Percentiles rank a stretch among this genome's conserved stretches.
phyloP scores from a whole-genome alignment of 2,329 filamentous ascomycete genomes.

The Fusarium palustre region DNA sequence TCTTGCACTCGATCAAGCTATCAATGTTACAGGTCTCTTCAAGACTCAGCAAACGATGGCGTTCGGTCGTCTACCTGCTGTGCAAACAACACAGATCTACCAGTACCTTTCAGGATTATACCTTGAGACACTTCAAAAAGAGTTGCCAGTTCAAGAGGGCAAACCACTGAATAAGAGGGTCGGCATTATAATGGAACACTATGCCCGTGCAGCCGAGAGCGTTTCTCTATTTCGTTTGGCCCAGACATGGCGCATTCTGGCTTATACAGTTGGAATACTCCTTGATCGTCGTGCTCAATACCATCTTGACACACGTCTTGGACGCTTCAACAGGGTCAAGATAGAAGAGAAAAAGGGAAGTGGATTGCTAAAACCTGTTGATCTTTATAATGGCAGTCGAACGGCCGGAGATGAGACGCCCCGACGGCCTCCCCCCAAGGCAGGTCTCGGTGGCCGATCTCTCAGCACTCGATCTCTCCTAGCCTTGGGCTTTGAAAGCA shows the following conservation, averaged over 20 bases:
- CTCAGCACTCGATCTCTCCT: constrained; percentile 60
- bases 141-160: constrained; percentile 58
- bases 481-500: constrained; percentile 69
- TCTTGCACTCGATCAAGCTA: constrained; percentile 67
- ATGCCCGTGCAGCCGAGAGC: constrained; percentile 67
- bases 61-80: constrained; percentile 67
- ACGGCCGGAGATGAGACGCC: constrained; percentile 55
- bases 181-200: constrained; percentile 64
- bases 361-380: constrained; percentile 44
- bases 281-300: constrained; percentile 67
- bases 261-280: constrained; percentile 66
- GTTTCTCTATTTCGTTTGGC: constrained; percentile 69
- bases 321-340: constrained; percentile 53
- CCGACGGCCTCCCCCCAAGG: constrained; percentile 48
- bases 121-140: constrained; percentile 63
- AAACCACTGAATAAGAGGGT: constrained; percentile 61
- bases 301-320: constrained; percentile 64
- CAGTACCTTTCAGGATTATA: constrained; percentile 68
- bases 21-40: constrained; percentile 68
- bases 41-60: constrained; percentile 73
- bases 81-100: constrained; percentile 63
- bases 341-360: constrained; percentile 49
- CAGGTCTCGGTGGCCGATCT: constrained; percentile 50
- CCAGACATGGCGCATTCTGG: constrained; percentile 72
- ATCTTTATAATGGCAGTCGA: constrained; percentile 42